Conservation (phyloP, 2,329 filamentous ascomycete species). For the Fusarium solani-melongenae region DNA sequence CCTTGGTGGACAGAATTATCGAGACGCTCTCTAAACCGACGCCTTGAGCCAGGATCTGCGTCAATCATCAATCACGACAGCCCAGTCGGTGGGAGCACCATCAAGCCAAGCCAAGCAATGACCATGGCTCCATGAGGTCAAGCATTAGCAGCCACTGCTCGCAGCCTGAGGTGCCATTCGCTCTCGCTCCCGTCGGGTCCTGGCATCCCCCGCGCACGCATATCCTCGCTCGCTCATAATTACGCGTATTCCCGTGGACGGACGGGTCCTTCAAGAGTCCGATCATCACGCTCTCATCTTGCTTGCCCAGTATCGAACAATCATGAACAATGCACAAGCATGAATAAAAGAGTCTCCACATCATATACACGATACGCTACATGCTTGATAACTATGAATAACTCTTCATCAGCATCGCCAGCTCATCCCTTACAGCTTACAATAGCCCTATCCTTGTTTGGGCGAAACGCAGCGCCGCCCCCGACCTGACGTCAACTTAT, state of each 20-base stretch:
- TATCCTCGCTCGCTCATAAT: not conserved
- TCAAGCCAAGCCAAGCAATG: not conserved
- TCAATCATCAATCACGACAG: constrained; percentile 16
- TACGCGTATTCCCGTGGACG: not conserved
- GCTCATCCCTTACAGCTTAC: not conserved
- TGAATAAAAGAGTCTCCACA: not conserved
- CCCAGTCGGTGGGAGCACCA: constrained; percentile 10
- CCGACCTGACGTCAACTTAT: not conserved
- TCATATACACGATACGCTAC: not conserved
- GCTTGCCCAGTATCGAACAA: not conserved
- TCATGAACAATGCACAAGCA: not conserved
- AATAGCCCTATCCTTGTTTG: not conserved
- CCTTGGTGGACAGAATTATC: constrained; percentile 34
- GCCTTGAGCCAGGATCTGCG: constrained; percentile 4
- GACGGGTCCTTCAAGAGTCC: not conserved
- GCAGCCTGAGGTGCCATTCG: not conserved
- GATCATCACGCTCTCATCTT: not conserved
- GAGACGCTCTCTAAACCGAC: constrained; percentile 17
- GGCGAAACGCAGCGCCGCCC: not conserved
- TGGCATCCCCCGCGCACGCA: not conserved
- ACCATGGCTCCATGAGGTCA: not conserved
- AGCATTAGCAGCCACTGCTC: not conserved
- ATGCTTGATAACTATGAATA: not conserved
- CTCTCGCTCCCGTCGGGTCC: not conserved
- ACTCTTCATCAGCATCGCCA: not conserved